Base-by-base conservation (phyloP, 768 basidiomycete genomes). In the Tulasnella sp. region DNA sequence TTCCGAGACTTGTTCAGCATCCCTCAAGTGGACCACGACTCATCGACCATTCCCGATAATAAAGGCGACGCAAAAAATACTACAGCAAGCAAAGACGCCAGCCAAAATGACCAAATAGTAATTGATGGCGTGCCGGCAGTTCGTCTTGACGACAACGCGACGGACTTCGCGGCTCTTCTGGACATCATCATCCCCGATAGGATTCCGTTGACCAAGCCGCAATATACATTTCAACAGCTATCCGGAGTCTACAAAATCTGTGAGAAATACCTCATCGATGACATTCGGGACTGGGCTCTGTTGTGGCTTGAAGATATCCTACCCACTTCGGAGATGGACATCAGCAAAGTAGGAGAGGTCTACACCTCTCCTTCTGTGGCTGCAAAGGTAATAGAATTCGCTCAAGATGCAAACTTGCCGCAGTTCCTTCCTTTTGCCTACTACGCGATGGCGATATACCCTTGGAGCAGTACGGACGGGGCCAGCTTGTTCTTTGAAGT, bases 181-280 rank as follows among this genome's bases (percentile, higher is more conserved):
- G 62, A 72, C 29, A 63, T 72, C 36, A 62, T 72, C 71, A 39
- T 72, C 35, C 62, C 71, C 11, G 47, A 44, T 59, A 22, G n/a
- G 29, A 69, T 69, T 35, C 69, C 42, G 22, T 11, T 1, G 29
- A 26, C n/a, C 17, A 5, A 52, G 16, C 44, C 69, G 19, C 12
- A 26, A 11, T 70, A 26, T 42, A 39, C 71, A 3, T 72, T 72
- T 62, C 62, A 72, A 16, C 22, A 72, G 39, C 29, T 72, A n/a
- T 52, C 63, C 39, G 59, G 37, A 16, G 42, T 72, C 40, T 39
- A 32, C 32, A 37, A n/a, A 12, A 1, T 72, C 34, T 72, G 37
- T n/a, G 63, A 65, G 19, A 72, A 72, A 40, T 72, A 72, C 40
- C 11, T 63, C 34, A 63, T 72, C 62, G 62, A 72, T 22, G 71